Evolutionary conservation across 805 yeast species (phyloP).

Genomic region (Yarrowia sp.): DNA sequence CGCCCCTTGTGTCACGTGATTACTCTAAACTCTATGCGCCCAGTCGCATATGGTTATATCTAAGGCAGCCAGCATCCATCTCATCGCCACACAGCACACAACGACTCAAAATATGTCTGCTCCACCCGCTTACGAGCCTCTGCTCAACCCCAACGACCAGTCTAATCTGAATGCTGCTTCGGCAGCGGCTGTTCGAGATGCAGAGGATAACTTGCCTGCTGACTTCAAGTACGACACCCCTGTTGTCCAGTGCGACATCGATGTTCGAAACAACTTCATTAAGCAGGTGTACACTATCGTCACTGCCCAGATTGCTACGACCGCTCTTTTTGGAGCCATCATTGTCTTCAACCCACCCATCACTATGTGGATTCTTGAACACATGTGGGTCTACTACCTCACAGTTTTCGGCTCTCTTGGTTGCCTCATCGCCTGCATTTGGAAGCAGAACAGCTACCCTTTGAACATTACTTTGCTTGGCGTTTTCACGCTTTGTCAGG

Average conservation of each 20-base stretch:
- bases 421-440: conserved; percentile 59
- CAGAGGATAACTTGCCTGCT: conserved; percentile 42
- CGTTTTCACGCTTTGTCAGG: conserved; percentile 71
- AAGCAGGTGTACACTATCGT: conserved; percentile 77
- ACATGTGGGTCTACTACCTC: conserved; percentile 59
- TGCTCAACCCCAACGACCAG: conserved; percentile 19
- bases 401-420: conserved; percentile 60
- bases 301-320: conserved; percentile 58
- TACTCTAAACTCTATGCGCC: background rate
- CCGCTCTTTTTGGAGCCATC: conserved; percentile 56
- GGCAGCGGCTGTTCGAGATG: background rate
- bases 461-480: conserved; percentile 57
- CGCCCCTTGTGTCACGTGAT: conserved; percentile 11
- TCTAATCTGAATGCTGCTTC: conserved; percentile 5
- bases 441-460: conserved; percentile 68
- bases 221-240: conserved; percentile 80
- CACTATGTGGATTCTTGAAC: conserved; percentile 53
- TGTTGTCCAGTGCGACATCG: conserved; percentile 74
- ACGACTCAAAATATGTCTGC: background rate
- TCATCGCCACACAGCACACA: background rate
- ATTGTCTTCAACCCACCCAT: conserved; percentile 48
- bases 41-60: background rate
- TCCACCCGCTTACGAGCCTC: conserved; percentile 26
- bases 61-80: background rate
- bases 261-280: conserved; percentile 70